Evolutionary conservation across 441 rosid species (phyloP), one percentile per base, ranked within the genome.

Genomic region (Gossypium lobatum): DNA sequence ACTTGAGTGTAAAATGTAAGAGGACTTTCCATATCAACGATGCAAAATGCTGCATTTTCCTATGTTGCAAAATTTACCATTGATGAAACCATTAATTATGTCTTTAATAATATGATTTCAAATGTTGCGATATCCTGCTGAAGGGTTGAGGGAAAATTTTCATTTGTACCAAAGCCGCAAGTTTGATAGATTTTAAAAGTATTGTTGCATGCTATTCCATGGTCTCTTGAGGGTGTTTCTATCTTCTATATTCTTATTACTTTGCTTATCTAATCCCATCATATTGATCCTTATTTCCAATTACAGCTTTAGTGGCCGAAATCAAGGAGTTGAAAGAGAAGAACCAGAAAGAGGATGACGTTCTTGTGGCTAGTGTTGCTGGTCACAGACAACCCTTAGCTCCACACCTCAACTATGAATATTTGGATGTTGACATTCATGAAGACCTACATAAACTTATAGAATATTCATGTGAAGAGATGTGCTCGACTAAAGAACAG

Each of bases 401-500:
- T 66, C 65, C 77, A 4, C 53, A 74, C 61, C 65, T 74, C 42
- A 65, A 65, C 55, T 74, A 74, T 16, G 57, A 66, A 39, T 74
- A 65, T 69, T 68, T 79, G 37, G 98, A 94, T 81, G 79, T 73
- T 74, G 85, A 79, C 76, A 88, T 96, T 83, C 97, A 94, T 73
- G 98, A 94, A 77, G 98, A 96, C 80, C 81, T 94, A 76, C 91
- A 86, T 82, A 91, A 89, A 84, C 90, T 96, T 75, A 86, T 96
- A 64, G 85, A 91, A 60, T 94, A 92, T 88, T 94, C 98, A 20
- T 91, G 98, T 80, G 95, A 88, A 82, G 98, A 96, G 84, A 85
- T 92, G 83, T 94, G 95, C 88, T 85, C 97, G 67, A 83, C 92
- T 70, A 92, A 90, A 86, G 98, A 96, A 69, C 99, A 91, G 82